Conservation (phyloP, 2,329 filamentous ascomycete genomes). For the Fusarium sacchari region DNA sequence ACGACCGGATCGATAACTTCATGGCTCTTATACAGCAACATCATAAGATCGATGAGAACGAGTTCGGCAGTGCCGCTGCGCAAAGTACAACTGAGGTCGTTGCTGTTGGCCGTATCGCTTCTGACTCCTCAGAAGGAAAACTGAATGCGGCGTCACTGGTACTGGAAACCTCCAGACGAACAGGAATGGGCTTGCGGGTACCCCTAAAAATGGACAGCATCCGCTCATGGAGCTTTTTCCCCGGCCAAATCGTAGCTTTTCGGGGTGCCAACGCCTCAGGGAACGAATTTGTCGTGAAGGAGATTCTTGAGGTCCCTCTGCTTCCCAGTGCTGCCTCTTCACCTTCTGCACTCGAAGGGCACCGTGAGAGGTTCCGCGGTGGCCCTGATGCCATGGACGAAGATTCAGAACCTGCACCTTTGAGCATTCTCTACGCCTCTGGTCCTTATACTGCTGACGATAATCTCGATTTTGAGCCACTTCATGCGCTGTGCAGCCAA, state of each 20-base stretch:
- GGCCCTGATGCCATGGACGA: constrained; percentile 71
- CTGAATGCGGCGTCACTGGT: constrained; percentile 87
- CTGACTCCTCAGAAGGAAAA: constrained; percentile 85
- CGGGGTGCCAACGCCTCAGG: constrained; percentile 89
- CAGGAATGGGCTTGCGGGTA: constrained; percentile 83
- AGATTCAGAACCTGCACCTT: constrained; percentile 64
- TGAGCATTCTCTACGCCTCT: constrained; percentile 81
- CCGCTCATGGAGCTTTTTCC: constrained; percentile 83
- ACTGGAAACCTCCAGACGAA: constrained; percentile 86
- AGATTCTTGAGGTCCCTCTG: constrained; percentile 79
- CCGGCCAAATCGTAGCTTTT: constrained; percentile 91
- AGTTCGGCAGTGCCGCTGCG: constrained; percentile 86
- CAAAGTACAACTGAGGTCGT: constrained; percentile 89
- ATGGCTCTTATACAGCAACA: constrained; percentile 76
- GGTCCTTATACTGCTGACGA: constrained; percentile 94
- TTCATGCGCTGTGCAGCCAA: constrained; percentile 82
- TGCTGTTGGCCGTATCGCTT: constrained; percentile 90
- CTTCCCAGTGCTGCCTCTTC: constrained; percentile 79
- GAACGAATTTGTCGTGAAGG: constrained; percentile 80
- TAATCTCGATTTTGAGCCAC: constrained; percentile 88
- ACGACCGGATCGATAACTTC: constrained; percentile 95
- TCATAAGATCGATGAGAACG: constrained; percentile 79
- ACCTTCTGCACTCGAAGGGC: constrained; percentile 70
- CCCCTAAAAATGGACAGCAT: constrained; percentile 80
- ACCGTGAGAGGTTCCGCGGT: constrained; percentile 75